Percentiles rank a stretch among this genome's conserved stretches.
phyloP scores from a whole-genome alignment of 2,329 filamentous ascomycete species.

The Simplicillium sp. region DNA sequence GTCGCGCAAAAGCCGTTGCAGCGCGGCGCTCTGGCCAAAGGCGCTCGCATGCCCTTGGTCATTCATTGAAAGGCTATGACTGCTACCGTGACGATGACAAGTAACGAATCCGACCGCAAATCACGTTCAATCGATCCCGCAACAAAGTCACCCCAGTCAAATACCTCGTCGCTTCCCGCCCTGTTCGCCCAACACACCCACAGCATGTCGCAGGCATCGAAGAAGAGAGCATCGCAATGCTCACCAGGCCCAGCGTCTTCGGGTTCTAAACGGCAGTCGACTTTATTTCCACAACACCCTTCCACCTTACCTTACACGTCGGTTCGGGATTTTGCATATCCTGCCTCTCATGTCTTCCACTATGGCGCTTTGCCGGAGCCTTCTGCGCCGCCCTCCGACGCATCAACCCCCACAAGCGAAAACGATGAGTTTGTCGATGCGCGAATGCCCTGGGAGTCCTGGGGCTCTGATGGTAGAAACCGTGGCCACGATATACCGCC shows the following conservation, averaged over 20 bases:
- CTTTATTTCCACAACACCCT: constrained; percentile 72
- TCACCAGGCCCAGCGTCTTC: constrained; percentile 60
- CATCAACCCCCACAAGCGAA: constrained; percentile 80
- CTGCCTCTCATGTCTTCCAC: constrained; percentile 72
- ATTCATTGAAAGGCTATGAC: no score
- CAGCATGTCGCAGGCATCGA: constrained; percentile 41
- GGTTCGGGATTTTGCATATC: constrained; percentile 94
- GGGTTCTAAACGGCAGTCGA: constrained; percentile 71
- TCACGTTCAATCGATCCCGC: no score
- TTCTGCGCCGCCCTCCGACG: constrained; percentile 59
- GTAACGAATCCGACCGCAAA: no score
- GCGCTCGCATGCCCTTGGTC: no score
- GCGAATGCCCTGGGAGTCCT: constrained; percentile 51
- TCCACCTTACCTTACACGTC: constrained; percentile 81
- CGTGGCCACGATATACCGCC: constrained; percentile 66
- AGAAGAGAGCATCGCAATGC: constrained; percentile 76
- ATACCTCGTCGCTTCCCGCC: constrained; percentile 38
- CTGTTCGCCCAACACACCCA: constrained; percentile 25
- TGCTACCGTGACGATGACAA: no score
- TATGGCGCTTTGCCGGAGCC: constrained; percentile 82
- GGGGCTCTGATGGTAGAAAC: constrained; percentile 42
- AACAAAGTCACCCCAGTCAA: constrained; percentile 10
- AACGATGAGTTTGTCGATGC: constrained; percentile 74
- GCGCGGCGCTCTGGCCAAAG: no score
- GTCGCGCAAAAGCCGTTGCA: no score